Evolutionary conservation across 352 stramenopile genomes (phyloP).

Genomic region (Pythium coloratum): DNA sequence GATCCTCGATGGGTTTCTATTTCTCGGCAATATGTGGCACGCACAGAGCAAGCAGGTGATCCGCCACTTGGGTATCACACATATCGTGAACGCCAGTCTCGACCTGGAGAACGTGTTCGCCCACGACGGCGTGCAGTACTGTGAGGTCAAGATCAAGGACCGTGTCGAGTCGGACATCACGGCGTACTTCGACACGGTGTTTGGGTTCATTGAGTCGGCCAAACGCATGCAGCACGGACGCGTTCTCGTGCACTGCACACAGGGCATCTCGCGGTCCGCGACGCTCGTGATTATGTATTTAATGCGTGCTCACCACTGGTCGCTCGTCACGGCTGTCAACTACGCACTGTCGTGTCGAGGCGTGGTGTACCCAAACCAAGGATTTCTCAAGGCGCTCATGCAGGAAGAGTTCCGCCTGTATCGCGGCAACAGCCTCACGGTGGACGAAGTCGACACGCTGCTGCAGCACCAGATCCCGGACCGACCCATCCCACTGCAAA

Average conservation of each 20-base stretch:
- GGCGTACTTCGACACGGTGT: conserved; percentile 68
- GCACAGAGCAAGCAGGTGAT: conserved; percentile 76
- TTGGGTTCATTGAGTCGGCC: conserved; percentile 75
- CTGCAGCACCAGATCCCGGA: conserved; percentile 75
- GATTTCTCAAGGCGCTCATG: conserved; percentile 78
- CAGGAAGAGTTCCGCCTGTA: conserved; percentile 75
- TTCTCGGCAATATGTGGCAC: conserved; percentile 89
- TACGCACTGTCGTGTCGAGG: conserved; percentile 73
- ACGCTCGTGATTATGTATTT: conserved; percentile 88
- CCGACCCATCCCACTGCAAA: conserved; percentile 66
- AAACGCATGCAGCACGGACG: conserved; percentile 75
- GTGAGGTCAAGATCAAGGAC: conserved; percentile 84
- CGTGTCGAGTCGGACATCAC: conserved; percentile 66
- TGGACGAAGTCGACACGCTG: conserved; percentile 71
- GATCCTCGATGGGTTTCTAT: conserved; percentile 85
- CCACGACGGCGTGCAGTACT: conserved; percentile 65
- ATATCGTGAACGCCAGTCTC: conserved; percentile 82
- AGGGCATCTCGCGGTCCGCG: conserved; percentile 80
- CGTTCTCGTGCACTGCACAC: conserved; percentile 83
- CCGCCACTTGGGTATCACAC: conserved; percentile 79
- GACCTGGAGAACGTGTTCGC: conserved; percentile 79
- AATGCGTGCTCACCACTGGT: conserved; percentile 83
- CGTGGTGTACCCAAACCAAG: conserved; percentile 84
- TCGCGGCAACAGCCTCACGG: conserved; percentile 70
- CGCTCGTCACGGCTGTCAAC: conserved; percentile 80